A percentile compares a stretch with the other conserved stretches of the same genome.
These are phyloP conservation scores for Sphenostylis stenocarpa DNA, from an alignment of 306 rosid genomes.

Conservation along the genomic window DNA sequence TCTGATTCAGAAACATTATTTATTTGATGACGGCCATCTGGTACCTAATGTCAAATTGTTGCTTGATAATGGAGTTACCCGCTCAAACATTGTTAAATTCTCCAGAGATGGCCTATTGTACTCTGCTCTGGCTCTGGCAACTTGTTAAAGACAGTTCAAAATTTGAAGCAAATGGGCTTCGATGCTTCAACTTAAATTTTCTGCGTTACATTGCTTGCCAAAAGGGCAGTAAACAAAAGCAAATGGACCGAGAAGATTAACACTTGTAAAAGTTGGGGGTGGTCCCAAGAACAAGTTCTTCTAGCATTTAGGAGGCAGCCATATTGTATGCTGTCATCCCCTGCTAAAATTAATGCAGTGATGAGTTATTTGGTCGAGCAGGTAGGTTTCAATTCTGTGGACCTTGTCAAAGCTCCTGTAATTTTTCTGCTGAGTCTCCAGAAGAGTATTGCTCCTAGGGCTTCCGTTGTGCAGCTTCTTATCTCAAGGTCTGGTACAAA, in stretches of 20 bases:
- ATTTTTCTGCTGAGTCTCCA: conserved; percentile 39
- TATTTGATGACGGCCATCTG: background rate
- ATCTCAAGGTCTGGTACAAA: conserved; percentile 36
- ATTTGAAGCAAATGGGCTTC: background rate
- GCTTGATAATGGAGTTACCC: background rate
- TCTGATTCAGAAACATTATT: background rate
- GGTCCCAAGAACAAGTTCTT: background rate
- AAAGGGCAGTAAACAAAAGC: background rate
- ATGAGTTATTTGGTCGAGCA: conserved; percentile 44
- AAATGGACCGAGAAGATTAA: background rate
- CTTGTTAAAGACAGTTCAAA: background rate
- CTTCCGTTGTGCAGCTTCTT: conserved; percentile 37
- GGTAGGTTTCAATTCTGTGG: conserved; percentile 29
- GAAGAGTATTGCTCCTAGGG: conserved; percentile 53
- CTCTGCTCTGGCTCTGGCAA: background rate
- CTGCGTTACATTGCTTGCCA: background rate
- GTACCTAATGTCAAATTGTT: background rate
- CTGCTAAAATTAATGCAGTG: conserved; percentile 37
- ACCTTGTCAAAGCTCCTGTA: background rate
- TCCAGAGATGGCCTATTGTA: background rate
- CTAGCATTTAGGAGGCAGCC: conserved; percentile 39
- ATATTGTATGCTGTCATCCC: conserved; percentile 30
- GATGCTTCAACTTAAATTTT: background rate
- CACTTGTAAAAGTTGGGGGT: background rate
- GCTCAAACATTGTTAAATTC: background rate